Evolutionary conservation across 2,329 filamentous ascomycete species (phyloP).

Genomic region (Aureobasidium mangrovei): DNA sequence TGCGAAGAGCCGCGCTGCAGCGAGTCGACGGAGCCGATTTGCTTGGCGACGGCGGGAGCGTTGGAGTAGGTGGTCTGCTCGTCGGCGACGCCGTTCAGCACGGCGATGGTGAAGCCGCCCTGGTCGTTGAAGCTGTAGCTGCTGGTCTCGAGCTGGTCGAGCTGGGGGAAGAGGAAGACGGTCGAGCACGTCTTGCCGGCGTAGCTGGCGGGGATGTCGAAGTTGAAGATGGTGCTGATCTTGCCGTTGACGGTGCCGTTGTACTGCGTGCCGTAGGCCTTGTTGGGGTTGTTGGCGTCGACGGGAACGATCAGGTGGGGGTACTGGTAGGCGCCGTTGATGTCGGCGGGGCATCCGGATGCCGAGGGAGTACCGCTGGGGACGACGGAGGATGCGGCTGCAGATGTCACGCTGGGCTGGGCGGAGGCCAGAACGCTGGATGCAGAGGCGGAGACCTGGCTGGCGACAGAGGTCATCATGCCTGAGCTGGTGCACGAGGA

Average conservation of each 20-base stretch:
- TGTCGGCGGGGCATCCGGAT: conserved; percentile 21
- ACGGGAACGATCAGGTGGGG: conserved; percentile 57
- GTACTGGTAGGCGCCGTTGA: conserved; percentile 26
- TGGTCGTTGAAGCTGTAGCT: conserved; percentile 47
- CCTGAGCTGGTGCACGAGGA: conserved; percentile 14
- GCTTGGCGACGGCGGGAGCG: conserved; percentile 13
- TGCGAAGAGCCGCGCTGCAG: conserved; percentile 23
- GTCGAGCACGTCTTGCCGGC: conserved; percentile 53
- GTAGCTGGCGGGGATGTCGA: conserved; percentile 51
- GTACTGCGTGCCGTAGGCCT: conserved; percentile 44
- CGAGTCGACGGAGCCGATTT: conserved; percentile 10
- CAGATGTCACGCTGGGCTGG: conserved; percentile 10
- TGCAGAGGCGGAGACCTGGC: neutral
- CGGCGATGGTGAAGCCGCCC: conserved; percentile 33
- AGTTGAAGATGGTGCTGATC: conserved; percentile 57
- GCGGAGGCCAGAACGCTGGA: neutral
- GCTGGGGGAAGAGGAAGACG: conserved; percentile 55
- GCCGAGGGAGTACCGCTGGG: neutral
- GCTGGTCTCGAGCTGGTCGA: conserved; percentile 50
- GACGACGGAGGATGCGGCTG: conserved; percentile 4
- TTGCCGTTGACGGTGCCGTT: conserved; percentile 47
- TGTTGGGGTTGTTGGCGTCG: conserved; percentile 45
- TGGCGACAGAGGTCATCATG: conserved; percentile 5
- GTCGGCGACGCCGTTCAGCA: conserved; percentile 39
- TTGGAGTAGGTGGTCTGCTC: conserved; percentile 36